These are phyloP conservation scores for Saitozyma sp. DNA, from an alignment of 768 basidiomycete species.

Conservation along the genomic window DNA sequence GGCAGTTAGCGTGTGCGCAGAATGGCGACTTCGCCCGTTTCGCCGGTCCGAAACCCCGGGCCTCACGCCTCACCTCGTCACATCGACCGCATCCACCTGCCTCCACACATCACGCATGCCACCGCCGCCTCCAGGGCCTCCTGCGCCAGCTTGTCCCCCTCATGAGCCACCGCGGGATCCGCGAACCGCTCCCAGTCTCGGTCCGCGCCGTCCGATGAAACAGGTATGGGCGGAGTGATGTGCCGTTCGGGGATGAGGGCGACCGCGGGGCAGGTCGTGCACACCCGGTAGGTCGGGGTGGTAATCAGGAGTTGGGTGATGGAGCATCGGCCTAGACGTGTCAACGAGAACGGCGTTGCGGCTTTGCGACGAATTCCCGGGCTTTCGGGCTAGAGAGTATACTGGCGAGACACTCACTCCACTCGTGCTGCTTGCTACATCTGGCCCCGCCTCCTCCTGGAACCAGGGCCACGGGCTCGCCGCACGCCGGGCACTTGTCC, in stretches of 20 bases:
- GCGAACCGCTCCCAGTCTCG: constrained; percentile 20
- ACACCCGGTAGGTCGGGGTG: constrained; percentile 34
- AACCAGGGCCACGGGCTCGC: constrained; percentile 4
- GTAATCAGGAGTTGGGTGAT: constrained; percentile 37
- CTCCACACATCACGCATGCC: constrained; percentile 38
- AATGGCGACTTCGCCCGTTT: too few species aligned
- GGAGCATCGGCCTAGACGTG: constrained; percentile 27
- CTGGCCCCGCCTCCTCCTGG: constrained; percentile 3
- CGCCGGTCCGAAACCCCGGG: too few species aligned
- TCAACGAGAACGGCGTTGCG: too few species aligned
- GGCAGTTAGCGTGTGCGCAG: too few species aligned
- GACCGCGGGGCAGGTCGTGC: constrained; percentile 36
- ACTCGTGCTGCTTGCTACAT: constrained; percentile 35
- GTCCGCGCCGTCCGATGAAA: constrained; percentile 16
- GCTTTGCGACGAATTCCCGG: background rate
- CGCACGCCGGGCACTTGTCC: constrained; percentile 18
- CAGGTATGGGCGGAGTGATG: constrained; percentile 15
- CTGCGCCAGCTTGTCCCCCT: constrained; percentile 5
- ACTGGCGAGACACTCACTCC: constrained; percentile 27
- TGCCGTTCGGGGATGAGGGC: constrained; percentile 24
- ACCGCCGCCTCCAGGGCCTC: constrained; percentile 30
- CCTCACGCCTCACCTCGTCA: background rate
- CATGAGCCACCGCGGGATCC: background rate
- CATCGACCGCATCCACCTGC: constrained; percentile 39
- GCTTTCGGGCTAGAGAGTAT: background rate